Percentiles rank a stretch among this genome's conserved stretches.
phyloP scores from a whole-genome alignment of 768 basidiomycete genomes.

The Pilatotrama ljubarskyi region DNA sequence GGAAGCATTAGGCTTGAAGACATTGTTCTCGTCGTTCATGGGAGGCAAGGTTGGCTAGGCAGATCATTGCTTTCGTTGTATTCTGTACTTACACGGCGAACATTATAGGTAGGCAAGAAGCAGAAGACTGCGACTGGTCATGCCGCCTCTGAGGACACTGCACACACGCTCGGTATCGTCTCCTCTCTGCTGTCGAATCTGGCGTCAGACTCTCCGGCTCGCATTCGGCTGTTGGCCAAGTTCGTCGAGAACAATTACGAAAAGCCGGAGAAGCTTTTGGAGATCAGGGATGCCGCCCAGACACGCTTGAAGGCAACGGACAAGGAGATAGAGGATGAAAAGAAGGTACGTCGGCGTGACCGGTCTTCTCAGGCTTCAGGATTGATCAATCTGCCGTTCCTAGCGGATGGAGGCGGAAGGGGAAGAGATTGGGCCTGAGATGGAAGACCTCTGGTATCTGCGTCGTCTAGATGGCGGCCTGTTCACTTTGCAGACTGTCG shows the following conservation, averaged over 20 bases:
- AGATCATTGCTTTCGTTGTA: background rate
- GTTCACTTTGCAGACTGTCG: constrained; percentile 86
- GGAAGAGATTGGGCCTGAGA: constrained; percentile 57
- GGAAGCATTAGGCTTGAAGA: constrained; percentile 85
- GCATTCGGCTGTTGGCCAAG: constrained; percentile 84
- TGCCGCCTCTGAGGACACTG: constrained; percentile 75
- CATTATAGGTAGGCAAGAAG: constrained; percentile 49
- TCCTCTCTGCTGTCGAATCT: constrained; percentile 88
- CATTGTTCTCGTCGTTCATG: constrained; percentile 90
- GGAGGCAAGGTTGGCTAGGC: constrained; percentile 55
- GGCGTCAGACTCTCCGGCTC: constrained; percentile 76
- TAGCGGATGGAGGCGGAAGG: constrained; percentile 58
- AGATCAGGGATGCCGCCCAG: constrained; percentile 74
- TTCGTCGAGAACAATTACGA: constrained; percentile 93
- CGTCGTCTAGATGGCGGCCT: constrained; percentile 84
- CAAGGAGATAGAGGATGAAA: constrained; percentile 66
- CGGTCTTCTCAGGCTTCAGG: too few relatives aligned
- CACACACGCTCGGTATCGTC: constrained; percentile 85
- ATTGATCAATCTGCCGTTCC: too few relatives aligned
- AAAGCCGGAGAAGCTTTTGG: constrained; percentile 91
- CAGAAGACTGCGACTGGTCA: constrained; percentile 48
- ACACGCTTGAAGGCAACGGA: constrained; percentile 62
- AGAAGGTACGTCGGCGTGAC: constrained; percentile 49
- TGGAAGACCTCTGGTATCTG: constrained; percentile 82
- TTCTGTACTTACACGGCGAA: background rate